Evolutionary conservation across 1,284 basidiomycete genomes (phyloP).

Genomic region (Fomes fomentarius): DNA sequence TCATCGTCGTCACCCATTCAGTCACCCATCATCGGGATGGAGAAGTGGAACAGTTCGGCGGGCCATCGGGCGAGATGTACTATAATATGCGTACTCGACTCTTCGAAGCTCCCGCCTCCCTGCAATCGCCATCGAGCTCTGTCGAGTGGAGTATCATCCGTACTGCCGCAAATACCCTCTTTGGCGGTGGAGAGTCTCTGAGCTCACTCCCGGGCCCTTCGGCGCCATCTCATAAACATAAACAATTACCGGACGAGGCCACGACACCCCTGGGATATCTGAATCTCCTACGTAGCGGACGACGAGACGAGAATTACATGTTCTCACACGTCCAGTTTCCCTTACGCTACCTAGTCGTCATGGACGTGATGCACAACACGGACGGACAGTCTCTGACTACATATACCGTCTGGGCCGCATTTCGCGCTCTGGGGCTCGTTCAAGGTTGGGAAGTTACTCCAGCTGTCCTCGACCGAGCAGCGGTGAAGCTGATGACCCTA

Average conservation of each 20-base stretch:
- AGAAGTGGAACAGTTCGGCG: slow-evolving; percentile 30
- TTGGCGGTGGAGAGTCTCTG: slow-evolving; percentile 13
- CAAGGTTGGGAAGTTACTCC: slow-evolving; percentile 10
- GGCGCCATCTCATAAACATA: too few species aligned
- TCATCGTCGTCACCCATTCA: slow-evolving; percentile 34
- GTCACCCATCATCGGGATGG: slow-evolving; percentile 29
- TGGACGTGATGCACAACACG: slow-evolving; percentile 21
- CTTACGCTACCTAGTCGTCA: slow-evolving; percentile 36
- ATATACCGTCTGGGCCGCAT: slow-evolving; percentile 30
- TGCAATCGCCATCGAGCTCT: neutral
- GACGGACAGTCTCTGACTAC: slow-evolving; percentile 12
- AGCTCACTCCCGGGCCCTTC: neutral
- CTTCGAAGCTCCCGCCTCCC: slow-evolving; percentile 30
- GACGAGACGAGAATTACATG: slow-evolving; percentile 20
- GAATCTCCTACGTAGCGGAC: neutral
- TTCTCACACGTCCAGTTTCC: slow-evolving; percentile 35
- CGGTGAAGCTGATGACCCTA: neutral
- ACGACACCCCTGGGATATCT: slow-evolving; percentile 19
- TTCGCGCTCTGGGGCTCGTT: slow-evolving; percentile 26
- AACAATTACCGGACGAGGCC: too few species aligned
- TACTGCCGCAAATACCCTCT: slow-evolving; percentile 26
- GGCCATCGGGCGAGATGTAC: neutral
- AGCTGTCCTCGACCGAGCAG: neutral
- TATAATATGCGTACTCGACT: slow-evolving; percentile 16
- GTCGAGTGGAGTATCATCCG: slow-evolving; percentile 23